Evolutionary conservation across 768 basidiomycete genomes (phyloP), one percentile per base, ranked within the genome.

Genomic region (Tricholoma terreum): DNA sequence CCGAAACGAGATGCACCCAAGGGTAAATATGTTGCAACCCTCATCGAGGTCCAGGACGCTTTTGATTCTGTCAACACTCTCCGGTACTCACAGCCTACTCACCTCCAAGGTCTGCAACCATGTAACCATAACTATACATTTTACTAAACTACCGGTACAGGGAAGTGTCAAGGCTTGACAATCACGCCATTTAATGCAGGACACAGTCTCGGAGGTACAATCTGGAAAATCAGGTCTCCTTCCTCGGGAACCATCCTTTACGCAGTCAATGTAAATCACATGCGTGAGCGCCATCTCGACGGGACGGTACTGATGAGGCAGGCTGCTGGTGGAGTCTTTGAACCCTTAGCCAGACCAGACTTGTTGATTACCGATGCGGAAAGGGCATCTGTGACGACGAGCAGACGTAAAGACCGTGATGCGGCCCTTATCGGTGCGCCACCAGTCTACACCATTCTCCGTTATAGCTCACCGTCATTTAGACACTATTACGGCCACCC

Each of bases 181-280:
- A 91, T 99, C 61, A 95, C 94, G 15, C 94, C 97, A 1, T 97
- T 94, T 73, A 89, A 91, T 65, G 90, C 94, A 11, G 97, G 96
- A 0, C 95, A 98, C 70, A 92, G 92, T 0, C 82, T 99, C 14
- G 97, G 97, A 58, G 97, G 96, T 43, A 93, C 95, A 5, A 90
- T 99, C 61, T 98, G 94, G 94, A 98, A 98, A 69, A 90, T 99
- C 59, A 87, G 97, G n/a, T 98, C 95, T 0, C 94, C 97, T 2
- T 94, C 94, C 0, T 92, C 92, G 10, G 96, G 95, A 3, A 98
- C 97, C 3, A 89, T 98, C 33, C 77, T 98, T 22, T 98, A 99
- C 68, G 94, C 94, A 8, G 92, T 98, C 15, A 84, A 94, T 63
- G 80, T 98, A 77, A 98, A 98, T 70, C 97, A 99, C 71, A 95